Evolutionary conservation across 768 basidiomycete species (phyloP).

Genomic region (Podaxis rugospora): DNA sequence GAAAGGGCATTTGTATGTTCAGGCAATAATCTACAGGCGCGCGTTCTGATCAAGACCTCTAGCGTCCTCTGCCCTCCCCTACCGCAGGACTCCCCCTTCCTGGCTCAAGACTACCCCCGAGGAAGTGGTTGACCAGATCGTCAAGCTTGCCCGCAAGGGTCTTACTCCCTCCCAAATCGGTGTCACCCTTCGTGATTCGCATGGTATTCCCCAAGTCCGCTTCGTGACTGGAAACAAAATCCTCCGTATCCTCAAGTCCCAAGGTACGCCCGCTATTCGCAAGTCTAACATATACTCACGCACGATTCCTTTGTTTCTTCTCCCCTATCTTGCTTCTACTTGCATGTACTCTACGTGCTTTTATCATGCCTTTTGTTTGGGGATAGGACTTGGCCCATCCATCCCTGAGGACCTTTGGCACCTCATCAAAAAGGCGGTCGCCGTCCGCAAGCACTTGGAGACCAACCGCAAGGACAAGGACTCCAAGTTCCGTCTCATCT

Average conservation of each 20-base stretch:
- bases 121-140: constrained; percentile 94
- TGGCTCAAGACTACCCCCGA: constrained; percentile 98
- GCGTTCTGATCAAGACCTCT: neutral
- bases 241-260: constrained; percentile 92
- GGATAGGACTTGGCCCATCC: constrained; percentile 90
- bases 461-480: constrained; percentile 99
- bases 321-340: constrained; percentile 13
- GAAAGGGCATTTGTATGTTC: constrained; percentile 96
- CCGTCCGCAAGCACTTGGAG: constrained; percentile 98
- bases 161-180: constrained; percentile 97
- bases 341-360: constrained; percentile 13
- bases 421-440: constrained; percentile 99
- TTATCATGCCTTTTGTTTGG: constrained; percentile 45
- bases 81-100: constrained; percentile 88
- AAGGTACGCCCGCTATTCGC: constrained; percentile 53
- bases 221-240: constrained; percentile 99
- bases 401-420: constrained; percentile 99
- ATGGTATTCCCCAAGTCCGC: constrained; percentile 97
- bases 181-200: constrained; percentile 95
- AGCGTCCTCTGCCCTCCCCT: constrained; percentile 96
- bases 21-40: constrained; percentile 5
- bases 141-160: constrained; percentile 97
- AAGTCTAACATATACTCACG: constrained; percentile 20
- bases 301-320: constrained; percentile 15
- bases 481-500: constrained; percentile 91